Base-by-base conservation (phyloP, 768 basidiomycete species). In the Botryobasidium botryosum region DNA sequence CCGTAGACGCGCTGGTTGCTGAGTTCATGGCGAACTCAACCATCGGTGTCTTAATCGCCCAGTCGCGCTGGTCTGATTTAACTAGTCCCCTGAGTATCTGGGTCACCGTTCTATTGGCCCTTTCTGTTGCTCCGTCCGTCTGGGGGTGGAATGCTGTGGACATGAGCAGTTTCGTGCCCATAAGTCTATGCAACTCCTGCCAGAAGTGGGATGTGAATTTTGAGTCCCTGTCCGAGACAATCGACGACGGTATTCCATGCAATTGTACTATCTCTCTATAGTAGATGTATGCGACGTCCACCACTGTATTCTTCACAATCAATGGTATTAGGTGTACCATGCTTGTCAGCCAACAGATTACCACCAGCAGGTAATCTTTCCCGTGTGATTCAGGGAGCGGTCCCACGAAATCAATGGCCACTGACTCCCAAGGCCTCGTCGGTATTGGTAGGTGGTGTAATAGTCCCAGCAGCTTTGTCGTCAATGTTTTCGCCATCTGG, bases 361-460 rank as follows among this genome's bases (percentile, higher is more conserved):
- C 52, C 3, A 66, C 61, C 32, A 51, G 52, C 13, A 66, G 61
- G 2, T 61, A 57, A 32, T 64, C 59, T 1, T 24, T 18, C 1
- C 26, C 55, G 3, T 56, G 17, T 0, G 38, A 53, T 0, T n/a
- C 3, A 3, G 57, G 59, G 5, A 60, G 52, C 2, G 63, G 60
- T 38, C 58, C 61, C 17, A 69, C 63, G 49, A 66, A 64, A 40
- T 68, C 65, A 61, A 68, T 66, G 0, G 58, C 57, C 18, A 68
- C 60, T 2, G 60, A 57, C 21, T 55, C 44, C 64, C 65, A 67
- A 8, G 63, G 67, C 12, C 52, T 52, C 1, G 41, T 7, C 1
- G 63, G 65, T 20, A 63, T 57, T 0, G 47, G 23, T 1, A 63
- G 33, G 0, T 59, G 52, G 8, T 59, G 51, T 8, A 65, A 42